A percentile compares a stretch with the other conserved stretches of the same genome.
phyloP scores from a whole-genome alignment of 2,329 filamentous ascomycete genomes.

The Canariomyces notabilis region DNA sequence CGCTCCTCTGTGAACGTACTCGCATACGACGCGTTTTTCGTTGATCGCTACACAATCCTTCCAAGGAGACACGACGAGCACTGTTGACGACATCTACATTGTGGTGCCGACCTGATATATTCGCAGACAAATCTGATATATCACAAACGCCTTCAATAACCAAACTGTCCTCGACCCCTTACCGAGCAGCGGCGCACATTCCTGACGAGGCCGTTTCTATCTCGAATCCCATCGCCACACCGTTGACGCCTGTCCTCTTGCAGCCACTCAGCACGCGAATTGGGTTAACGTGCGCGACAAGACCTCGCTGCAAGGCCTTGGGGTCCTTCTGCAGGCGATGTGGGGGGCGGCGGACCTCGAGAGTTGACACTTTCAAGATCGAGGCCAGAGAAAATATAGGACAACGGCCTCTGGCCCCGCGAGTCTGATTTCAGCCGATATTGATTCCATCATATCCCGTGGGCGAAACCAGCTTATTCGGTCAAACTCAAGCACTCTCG shows the following conservation, averaged over 20 bases:
- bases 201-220: not conserved
- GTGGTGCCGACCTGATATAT: not conserved
- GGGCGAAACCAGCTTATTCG: not conserved
- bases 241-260: slow-evolving; percentile 5
- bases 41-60: no score
- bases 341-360: slow-evolving; percentile 36
- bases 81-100: no score
- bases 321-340: slow-evolving; percentile 40
- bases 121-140: not conserved
- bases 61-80: no score
- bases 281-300: slow-evolving; percentile 8
- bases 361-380: slow-evolving; percentile 22
- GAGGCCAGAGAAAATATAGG: slow-evolving; percentile 19
- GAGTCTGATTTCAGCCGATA: not conserved
- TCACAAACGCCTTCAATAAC: not conserved
- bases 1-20: no score
- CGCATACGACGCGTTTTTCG: no score
- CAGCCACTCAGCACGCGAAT: slow-evolving; percentile 1
- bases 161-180: not conserved
- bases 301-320: slow-evolving; percentile 28
- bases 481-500: slow-evolving; percentile 8
- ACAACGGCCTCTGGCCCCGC: not conserved
- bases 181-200: not conserved
- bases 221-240: not conserved
- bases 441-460: no score